Base-by-base conservation (phyloP, 495 filamentous ascomycete genomes). In the Cudoniella acicularis region DNA sequence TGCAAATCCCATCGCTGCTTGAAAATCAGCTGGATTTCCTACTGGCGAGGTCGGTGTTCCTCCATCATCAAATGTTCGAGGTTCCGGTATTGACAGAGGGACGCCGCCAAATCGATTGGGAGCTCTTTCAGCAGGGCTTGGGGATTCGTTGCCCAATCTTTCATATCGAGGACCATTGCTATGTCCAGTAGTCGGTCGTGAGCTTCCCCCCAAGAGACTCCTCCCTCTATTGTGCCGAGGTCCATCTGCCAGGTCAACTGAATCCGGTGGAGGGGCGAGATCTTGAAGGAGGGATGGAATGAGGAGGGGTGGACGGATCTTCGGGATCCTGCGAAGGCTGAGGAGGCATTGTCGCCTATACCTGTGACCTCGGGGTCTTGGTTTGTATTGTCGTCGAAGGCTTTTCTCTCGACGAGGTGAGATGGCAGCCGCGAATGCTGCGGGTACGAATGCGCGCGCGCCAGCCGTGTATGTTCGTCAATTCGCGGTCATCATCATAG, bases 271-370 rank as follows among this genome's bases (percentile, higher is more conserved):
- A 54, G 83, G 79, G 26, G 85, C 83, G 49, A 96, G 84, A 70
- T 96, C 86, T 70, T 88, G 87, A 49, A 97, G n/a, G 77, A 49
- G 92, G 91, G 72, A 96, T 96, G 43, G 87, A 87, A 59, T 90
- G 87, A 50, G 81, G 73, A 27, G 82, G 70, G 41, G 79, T 67
- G 3, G 62, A 59, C 10, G 66, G 62, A 59, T 53, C 60, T 20
- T 50, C n/a, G n/a, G 56, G 55, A 45, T 50, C 51, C 30, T 63
- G 57, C 6, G 56, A 50, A 47, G 57, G 55, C 21, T 43, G 45
- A 10, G 53, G 59, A 59, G 66, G 54, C 66, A 68, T 68, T 61
- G 47, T 54, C 61, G 48, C 47, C 3, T 20, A 61, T 62, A 59
- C 58, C 55, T 51, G 43, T 41, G 47, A 60, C 61, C 59, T 50